These are phyloP conservation scores for Podospora comata DNA, from an alignment of 495 filamentous ascomycete genomes.

Conservation along the genomic window DNA sequence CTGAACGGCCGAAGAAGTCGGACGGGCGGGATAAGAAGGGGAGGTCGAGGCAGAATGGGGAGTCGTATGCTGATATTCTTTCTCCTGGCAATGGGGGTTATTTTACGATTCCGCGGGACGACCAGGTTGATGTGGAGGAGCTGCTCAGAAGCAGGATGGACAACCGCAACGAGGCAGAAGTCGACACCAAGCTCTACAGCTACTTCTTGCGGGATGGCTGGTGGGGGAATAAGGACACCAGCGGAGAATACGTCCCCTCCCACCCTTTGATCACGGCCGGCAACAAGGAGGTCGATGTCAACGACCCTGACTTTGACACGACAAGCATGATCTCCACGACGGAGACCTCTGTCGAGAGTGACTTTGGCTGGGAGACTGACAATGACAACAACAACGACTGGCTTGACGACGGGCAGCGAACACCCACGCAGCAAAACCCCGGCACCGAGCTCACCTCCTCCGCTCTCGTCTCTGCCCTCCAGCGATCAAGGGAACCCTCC, in stretches of 20 bases:
- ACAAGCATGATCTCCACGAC: slow-evolving; percentile 71
- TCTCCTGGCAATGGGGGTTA: slow-evolving; percentile 41
- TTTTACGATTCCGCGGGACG: slow-evolving; percentile 53
- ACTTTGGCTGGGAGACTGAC: slow-evolving; percentile 50
- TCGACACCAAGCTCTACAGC: slow-evolving; percentile 69
- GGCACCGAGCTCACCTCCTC: slow-evolving; percentile 14
- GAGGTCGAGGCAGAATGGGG: slow-evolving; percentile 35
- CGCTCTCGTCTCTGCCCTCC: slow-evolving; percentile 17
- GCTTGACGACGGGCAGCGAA: slow-evolving; percentile 59
- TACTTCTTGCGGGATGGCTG: slow-evolving; percentile 79
- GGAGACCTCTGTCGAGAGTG: slow-evolving; percentile 39
- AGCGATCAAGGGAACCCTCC: slow-evolving; percentile 52
- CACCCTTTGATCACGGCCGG: slow-evolving; percentile 1
- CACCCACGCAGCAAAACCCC: slow-evolving; percentile 59
- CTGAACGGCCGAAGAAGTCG: slow-evolving; percentile 46
- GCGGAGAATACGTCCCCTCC: slow-evolving; percentile 60
- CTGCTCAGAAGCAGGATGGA: slow-evolving; percentile 56
- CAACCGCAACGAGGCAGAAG: slow-evolving; percentile 55
- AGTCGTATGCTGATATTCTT: slow-evolving; percentile 18
- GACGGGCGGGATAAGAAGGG: slow-evolving; percentile 43
- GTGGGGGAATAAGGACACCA: slow-evolving; percentile 77
- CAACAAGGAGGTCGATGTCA: slow-evolving; percentile 8
- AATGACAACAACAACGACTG: slow-evolving; percentile 37
- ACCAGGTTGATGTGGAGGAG: slow-evolving; percentile 71
- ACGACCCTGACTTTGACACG: slow-evolving; percentile 68